Percentiles rank a stretch among this genome's conserved stretches.
These are phyloP conservation scores for Sutorius eximius DNA, from an alignment of 1,284 basidiomycete genomes.

Conservation along the genomic window DNA sequence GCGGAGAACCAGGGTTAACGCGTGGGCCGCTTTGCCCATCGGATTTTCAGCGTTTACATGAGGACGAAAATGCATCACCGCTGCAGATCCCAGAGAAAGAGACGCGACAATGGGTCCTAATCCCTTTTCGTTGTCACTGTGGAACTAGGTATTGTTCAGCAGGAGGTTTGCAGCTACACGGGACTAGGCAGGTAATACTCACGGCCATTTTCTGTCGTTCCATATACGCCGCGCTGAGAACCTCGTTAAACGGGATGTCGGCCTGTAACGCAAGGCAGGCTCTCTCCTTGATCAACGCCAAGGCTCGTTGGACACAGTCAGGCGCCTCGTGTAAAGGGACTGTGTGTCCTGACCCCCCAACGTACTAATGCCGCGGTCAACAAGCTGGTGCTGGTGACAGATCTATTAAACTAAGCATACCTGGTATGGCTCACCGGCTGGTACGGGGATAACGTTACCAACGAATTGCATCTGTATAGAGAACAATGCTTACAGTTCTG, in stretches of 20 bases:
- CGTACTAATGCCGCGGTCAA: conserved; percentile 51
- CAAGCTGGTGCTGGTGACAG: background rate
- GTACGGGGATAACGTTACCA: conserved; percentile 3
- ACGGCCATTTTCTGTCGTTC: conserved; percentile 80
- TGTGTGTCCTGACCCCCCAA: conserved; percentile 70
- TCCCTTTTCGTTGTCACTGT: conserved; percentile 72
- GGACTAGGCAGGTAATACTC: conserved; percentile 30
- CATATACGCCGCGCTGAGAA: conserved; percentile 79
- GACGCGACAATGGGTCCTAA: conserved; percentile 72
- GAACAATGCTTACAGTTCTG: conserved; percentile 62
- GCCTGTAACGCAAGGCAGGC: conserved; percentile 41
- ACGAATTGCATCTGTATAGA: background rate
- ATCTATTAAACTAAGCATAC: conserved; percentile 35
- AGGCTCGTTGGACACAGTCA: conserved; percentile 54
- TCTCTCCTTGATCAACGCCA: conserved; percentile 56
- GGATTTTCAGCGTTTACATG: conserved; percentile 38
- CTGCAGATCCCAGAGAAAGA: conserved; percentile 68
- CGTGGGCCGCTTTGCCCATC: conserved; percentile 37
- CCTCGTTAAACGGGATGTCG: conserved; percentile 62
- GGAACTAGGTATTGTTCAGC: conserved; percentile 52
- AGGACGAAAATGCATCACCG: conserved; percentile 72
- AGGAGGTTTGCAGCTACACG: background rate
- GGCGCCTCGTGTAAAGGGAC: conserved; percentile 61
- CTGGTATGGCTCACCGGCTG: conserved; percentile 73
- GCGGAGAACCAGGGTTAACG: conserved; percentile 56